A percentile compares a stretch with the other conserved stretches of the same genome.
Evolutionary conservation across 2,329 filamentous ascomycete genomes (phyloP).

Genomic region (Calonectria hongkongensis): DNA sequence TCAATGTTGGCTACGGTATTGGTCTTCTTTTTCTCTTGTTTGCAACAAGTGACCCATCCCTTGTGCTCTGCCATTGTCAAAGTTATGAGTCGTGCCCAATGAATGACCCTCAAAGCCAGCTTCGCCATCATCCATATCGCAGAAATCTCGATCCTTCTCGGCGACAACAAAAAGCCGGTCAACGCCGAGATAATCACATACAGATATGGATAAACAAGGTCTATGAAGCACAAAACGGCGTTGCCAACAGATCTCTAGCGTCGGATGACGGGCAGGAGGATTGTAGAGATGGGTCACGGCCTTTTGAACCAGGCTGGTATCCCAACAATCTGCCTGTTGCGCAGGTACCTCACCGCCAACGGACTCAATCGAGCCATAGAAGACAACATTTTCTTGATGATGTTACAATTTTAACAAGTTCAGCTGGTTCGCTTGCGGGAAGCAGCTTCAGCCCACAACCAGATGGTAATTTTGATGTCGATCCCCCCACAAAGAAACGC

Average conservation of each 20-base stretch:
- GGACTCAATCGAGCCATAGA: neutral
- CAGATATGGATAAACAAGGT: slow-evolving; percentile 21
- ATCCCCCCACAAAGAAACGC: slow-evolving; percentile 35
- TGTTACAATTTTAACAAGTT: slow-evolving; percentile 3
- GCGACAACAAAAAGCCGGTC: no score
- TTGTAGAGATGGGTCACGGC: neutral
- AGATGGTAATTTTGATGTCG: slow-evolving; percentile 9
- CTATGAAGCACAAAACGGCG: neutral
- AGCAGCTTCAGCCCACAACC: neutral
- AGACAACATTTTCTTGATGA: slow-evolving; percentile 19
- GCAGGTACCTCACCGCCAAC: neutral
- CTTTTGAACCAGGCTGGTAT: slow-evolving; percentile 20
- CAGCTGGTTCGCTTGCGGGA: slow-evolving; percentile 19
- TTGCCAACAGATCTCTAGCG: neutral
- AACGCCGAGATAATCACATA: neutral
- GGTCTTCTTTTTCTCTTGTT: neutral
- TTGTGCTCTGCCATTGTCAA: neutral
- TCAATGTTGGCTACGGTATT: neutral
- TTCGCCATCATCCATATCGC: neutral
- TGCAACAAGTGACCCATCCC: neutral
- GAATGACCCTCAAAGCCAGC: neutral
- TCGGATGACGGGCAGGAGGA: neutral
- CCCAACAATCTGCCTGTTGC: slow-evolving; percentile 37
- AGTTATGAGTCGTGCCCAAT: neutral
- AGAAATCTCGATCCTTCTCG: neutral